phyloP scores from a whole-genome alignment of 768 basidiomycete genomes.

The Termitomyces heimii region DNA sequence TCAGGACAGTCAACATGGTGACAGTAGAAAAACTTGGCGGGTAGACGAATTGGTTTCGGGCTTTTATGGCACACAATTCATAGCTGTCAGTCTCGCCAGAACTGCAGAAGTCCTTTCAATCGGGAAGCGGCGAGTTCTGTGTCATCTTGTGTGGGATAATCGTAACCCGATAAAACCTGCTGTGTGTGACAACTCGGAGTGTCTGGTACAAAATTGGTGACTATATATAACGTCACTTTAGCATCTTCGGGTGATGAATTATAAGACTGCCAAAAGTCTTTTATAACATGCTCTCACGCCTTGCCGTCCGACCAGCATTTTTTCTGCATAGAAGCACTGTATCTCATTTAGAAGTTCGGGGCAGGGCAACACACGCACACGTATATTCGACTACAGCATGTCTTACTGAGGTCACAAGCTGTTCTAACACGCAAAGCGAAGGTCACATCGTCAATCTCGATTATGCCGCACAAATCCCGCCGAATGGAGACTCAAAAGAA shows the following conservation, averaged over 20 bases:
- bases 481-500: slow-evolving; percentile 21
- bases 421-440: not conserved
- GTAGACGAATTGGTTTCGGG: not conserved
- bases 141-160: not conserved
- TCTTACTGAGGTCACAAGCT: not conserved
- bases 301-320: not conserved
- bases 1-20: slow-evolving; percentile 1
- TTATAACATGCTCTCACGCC: not conserved
- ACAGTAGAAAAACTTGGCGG: not conserved
- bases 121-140: not conserved
- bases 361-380: not conserved
- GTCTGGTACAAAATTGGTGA: not conserved
- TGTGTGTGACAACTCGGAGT: not conserved
- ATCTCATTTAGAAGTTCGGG: not conserved
- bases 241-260: too few species aligned
- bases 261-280: not conserved
- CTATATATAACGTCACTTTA: not conserved
- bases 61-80: not conserved
- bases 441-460: slow-evolving; percentile 13
- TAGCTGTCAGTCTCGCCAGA: not conserved
- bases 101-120: not conserved
- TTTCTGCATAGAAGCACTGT: too few species aligned
- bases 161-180: not conserved
- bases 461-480: slow-evolving; percentile 12
- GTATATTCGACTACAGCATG: not conserved